A percentile compares a stretch with the other conserved stretches of the same genome.
Conservation (phyloP, 73 alveolate species). For the Tetrahymena thermophila region DNA sequence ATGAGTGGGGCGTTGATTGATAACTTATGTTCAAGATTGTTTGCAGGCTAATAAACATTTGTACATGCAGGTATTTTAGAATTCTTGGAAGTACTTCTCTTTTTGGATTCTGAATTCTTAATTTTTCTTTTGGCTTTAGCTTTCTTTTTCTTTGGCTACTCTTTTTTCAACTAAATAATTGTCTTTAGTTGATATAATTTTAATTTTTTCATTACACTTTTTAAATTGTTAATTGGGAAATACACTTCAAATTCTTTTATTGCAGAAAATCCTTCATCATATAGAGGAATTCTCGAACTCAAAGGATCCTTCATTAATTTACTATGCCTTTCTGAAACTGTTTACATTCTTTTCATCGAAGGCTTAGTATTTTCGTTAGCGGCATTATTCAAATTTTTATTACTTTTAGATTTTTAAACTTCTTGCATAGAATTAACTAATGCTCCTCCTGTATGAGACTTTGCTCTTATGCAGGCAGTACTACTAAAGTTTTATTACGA, state of each 20-base stretch:
- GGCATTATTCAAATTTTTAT: neutral
- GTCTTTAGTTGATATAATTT: neutral
- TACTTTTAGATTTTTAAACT: neutral
- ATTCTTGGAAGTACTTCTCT: neutral
- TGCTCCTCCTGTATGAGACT: neutral
- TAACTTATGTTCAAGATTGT: neutral
- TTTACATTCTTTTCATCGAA: neutral
- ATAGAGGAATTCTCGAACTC: neutral
- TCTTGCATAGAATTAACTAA: neutral
- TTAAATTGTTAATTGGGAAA: neutral
- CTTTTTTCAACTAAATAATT: neutral
- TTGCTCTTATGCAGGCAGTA: neutral
- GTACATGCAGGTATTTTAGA: neutral
- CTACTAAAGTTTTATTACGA: neutral
- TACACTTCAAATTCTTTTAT: neutral
- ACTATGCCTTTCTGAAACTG: neutral
- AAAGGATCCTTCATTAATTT: neutral
- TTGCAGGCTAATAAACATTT: neutral
- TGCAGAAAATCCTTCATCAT: neutral
- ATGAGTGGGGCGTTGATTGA: neutral
- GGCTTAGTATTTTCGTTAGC: neutral
- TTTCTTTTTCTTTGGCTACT: neutral
- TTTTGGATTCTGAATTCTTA: neutral
- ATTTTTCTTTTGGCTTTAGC: neutral
- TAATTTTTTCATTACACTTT: neutral